A percentile compares a stretch with the other conserved stretches of the same genome.
phyloP scores from a whole-genome alignment of 306 rosid genomes.

The Heteromeles arbutifolia region DNA sequence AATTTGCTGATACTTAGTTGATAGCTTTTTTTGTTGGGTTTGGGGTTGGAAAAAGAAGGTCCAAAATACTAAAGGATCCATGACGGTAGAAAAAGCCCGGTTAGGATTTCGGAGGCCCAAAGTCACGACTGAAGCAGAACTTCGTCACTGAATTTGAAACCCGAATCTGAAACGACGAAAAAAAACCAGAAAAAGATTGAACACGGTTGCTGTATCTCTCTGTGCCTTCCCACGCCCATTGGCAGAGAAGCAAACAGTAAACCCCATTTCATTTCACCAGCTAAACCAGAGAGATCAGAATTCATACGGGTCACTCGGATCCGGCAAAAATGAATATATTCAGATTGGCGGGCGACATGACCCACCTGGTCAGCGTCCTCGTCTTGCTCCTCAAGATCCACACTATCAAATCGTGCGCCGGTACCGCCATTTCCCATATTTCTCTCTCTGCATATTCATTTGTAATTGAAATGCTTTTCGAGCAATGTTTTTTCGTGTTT shows the following conservation, averaged over 20 bases:
- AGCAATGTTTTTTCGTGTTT: not conserved
- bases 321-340: slow-evolving; percentile 46
- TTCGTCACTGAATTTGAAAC: not conserved
- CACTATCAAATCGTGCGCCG: slow-evolving; percentile 76
- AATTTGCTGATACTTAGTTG: no score
- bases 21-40: no score
- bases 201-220: not conserved
- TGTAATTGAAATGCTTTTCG: not conserved
- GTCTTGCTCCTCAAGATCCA: slow-evolving; percentile 78
- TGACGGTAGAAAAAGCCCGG: not conserved
- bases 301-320: not conserved
- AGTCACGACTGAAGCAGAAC: not conserved
- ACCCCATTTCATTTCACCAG: not conserved
- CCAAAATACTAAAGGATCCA: not conserved
- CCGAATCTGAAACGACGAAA: not conserved
- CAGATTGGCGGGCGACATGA: slow-evolving; percentile 74
- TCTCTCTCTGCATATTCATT: not conserved
- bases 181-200: not conserved
- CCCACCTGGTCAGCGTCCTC: slow-evolving; percentile 70
- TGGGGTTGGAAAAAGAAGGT: not conserved
- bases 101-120: not conserved
- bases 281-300: not conserved
- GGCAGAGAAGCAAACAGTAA: not conserved
- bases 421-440: slow-evolving; percentile 11
- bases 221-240: not conserved